Evolutionary conservation across 768 basidiomycete genomes (phyloP), one percentile per base, ranked within the genome.

Genomic region (Lactarius deliciosus): DNA sequence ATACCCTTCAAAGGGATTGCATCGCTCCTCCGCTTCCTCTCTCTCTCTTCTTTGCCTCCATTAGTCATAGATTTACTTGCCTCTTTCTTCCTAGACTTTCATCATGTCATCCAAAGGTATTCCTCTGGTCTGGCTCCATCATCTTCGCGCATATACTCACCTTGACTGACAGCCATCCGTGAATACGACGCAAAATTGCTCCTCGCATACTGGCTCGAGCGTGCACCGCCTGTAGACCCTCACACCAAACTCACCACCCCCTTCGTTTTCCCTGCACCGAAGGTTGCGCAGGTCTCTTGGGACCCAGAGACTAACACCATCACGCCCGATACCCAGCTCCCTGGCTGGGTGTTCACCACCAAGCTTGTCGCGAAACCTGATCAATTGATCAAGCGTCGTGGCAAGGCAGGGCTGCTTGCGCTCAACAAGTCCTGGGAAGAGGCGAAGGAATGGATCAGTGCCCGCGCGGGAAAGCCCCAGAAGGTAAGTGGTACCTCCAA

Each of bases 121-220:
- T 20, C 20, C 38, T 2, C 15, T 40, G 7, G 9, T 40, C 32
- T 32, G 18, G 9, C 38, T 4, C 56, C 55, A 50, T 61, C 22
- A 15, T 57, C 25, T 25, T 25, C 38, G 25, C 62, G 57, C 64
- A 59, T 68, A 64, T 66, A 54, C 60, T 66, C 25, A 71, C 54
- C 47, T n/a, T 57, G 28, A 16, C 9, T 15, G 30, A 16, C 63
- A 88, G 87, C 90, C 72, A 96, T 98, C 81, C 91, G 92, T 76
- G 95, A 98, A 84, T 98, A 94, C 84, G 96, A 99, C 77, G 96
- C 96, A 72, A 99, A 98, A 83, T 92, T 98, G 72, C 85, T 98
- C 71, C 83, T 98, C 36, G 93, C 95, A 45, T 97, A 98, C 84
- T 98, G 95, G 95, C 89, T 98, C 70, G 87, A 92, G 77, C 88